Conservation (phyloP, 176 grass and related monocot species). For the Hordeum marinum region DNA sequence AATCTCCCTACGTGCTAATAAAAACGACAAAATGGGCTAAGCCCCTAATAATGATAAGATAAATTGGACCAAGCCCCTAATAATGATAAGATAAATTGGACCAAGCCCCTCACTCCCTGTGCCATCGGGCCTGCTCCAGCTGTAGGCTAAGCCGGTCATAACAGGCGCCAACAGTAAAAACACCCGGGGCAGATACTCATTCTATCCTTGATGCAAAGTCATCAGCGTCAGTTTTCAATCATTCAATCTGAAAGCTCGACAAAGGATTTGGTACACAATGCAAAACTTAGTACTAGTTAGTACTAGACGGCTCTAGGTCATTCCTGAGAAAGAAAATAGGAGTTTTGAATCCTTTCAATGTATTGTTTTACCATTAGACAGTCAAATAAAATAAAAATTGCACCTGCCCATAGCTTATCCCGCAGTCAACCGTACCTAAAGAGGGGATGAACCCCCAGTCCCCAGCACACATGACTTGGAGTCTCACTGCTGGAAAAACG, state of each 20-base stretch:
- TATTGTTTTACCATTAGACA: neutral
- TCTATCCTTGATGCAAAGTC: neutral
- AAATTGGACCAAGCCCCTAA: too few relatives aligned
- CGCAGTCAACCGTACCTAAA: neutral
- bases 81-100: too few relatives aligned
- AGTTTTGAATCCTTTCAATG: neutral
- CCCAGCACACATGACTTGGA: neutral
- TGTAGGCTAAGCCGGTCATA: too few relatives aligned
- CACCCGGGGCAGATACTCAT: neutral
- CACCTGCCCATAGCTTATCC: neutral
- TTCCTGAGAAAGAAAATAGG: neutral
- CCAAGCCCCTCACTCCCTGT: too few relatives aligned
- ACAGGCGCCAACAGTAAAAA: neutral
- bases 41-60: too few relatives aligned
- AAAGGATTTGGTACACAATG: neutral
- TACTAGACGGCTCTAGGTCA: neutral
- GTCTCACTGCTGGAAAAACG: neutral
- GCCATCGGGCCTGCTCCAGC: too few relatives aligned
- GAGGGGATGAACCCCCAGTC: neutral
- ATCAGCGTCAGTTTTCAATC: neutral
- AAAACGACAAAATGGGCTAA: too few relatives aligned
- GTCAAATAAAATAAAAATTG: neutral
- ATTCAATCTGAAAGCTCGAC: neutral
- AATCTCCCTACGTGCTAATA: too few relatives aligned
- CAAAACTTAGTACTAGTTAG: neutral